A percentile compares a stretch with the other conserved stretches of the same genome.
These are phyloP conservation scores for Nicotiana otophora DNA, from an alignment of 257 asterid species.

Conservation along the genomic window DNA sequence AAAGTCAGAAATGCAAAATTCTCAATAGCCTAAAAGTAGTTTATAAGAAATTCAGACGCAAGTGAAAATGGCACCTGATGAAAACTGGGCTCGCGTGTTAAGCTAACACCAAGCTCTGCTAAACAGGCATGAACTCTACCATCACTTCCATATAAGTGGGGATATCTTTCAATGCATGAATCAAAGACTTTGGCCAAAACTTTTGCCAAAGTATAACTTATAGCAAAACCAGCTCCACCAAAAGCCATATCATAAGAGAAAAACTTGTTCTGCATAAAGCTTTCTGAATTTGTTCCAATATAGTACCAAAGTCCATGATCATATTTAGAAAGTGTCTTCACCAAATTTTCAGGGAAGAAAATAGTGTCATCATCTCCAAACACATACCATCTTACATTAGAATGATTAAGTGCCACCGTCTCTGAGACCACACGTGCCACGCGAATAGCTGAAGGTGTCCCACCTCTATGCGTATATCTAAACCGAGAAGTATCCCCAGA, in stretches of 20 bases:
- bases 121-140: slow-evolving; percentile 64
- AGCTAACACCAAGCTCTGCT: slow-evolving; percentile 64
- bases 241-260: slow-evolving; percentile 72
- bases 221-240: slow-evolving; percentile 91
- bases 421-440: slow-evolving; percentile 67
- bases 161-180: slow-evolving; percentile 59
- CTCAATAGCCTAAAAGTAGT: neutral
- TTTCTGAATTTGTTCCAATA: slow-evolving; percentile 66
- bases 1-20: neutral
- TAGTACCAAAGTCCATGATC: slow-evolving; percentile 77
- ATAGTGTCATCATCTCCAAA: slow-evolving; percentile 87
- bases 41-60: neutral
- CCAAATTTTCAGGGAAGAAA: slow-evolving; percentile 79
- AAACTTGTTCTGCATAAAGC: slow-evolving; percentile 42
- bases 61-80: slow-evolving; percentile 58
- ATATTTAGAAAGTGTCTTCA: slow-evolving; percentile 63
- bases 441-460: slow-evolving; percentile 69
- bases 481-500: slow-evolving; percentile 62
- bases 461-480: slow-evolving; percentile 50
- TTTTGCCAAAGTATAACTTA: slow-evolving; percentile 74
- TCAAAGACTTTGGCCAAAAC: slow-evolving; percentile 58
- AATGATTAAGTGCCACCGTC: slow-evolving; percentile 45
- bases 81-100: slow-evolving; percentile 79
- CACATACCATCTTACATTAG: slow-evolving; percentile 74
- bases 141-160: slow-evolving; percentile 71